Conservation (phyloP, 2,329 filamentous ascomycete genomes). For the Ramichloridium luteum region DNA sequence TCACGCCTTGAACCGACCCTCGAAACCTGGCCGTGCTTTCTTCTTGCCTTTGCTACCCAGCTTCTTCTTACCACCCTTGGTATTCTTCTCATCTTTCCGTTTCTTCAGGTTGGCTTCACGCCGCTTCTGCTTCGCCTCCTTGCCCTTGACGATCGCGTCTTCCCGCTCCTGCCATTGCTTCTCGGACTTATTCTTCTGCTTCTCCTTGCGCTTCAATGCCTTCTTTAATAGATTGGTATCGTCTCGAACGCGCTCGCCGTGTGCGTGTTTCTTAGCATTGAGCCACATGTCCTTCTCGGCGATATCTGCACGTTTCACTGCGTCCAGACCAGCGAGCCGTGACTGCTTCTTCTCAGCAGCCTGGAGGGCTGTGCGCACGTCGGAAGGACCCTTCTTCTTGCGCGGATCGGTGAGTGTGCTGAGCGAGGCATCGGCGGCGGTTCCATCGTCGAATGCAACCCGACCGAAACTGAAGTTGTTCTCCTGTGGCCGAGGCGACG, state of each 20-base stretch:
- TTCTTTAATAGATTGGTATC: slow-evolving; percentile 84
- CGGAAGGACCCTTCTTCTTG: slow-evolving; percentile 71
- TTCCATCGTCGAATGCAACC: slow-evolving; percentile 80
- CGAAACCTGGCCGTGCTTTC: slow-evolving; percentile 44
- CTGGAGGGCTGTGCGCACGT: slow-evolving; percentile 74
- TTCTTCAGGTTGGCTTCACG: slow-evolving; percentile 48
- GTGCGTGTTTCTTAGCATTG: slow-evolving; percentile 73
- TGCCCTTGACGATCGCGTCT: slow-evolving; percentile 34
- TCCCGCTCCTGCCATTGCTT: slow-evolving; percentile 56
- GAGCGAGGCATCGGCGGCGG: slow-evolving; percentile 61
- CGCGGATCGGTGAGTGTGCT: slow-evolving; percentile 46
- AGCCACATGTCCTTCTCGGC: slow-evolving; percentile 92
- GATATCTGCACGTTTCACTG: slow-evolving; percentile 71
- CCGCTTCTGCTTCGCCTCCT: slow-evolving; percentile 39
- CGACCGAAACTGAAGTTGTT: slow-evolving; percentile 81
- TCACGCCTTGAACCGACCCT: slow-evolving; percentile 51
- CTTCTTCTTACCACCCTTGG: slow-evolving; percentile 56
- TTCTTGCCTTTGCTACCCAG: slow-evolving; percentile 54
- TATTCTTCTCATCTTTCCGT: slow-evolving; percentile 66
- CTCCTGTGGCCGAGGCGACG: slow-evolving; percentile 33
- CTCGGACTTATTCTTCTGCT: slow-evolving; percentile 79
- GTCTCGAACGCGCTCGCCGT: slow-evolving; percentile 81
- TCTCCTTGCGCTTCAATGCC: slow-evolving; percentile 85
- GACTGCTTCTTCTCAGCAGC: slow-evolving; percentile 78
- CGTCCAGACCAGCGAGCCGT: slow-evolving; percentile 61